Percentiles rank a stretch among this genome's conserved stretches.
These are phyloP conservation scores for Apiotrichum montevideense DNA, from an alignment of 1,284 basidiomycete species.

Conservation along the genomic window DNA sequence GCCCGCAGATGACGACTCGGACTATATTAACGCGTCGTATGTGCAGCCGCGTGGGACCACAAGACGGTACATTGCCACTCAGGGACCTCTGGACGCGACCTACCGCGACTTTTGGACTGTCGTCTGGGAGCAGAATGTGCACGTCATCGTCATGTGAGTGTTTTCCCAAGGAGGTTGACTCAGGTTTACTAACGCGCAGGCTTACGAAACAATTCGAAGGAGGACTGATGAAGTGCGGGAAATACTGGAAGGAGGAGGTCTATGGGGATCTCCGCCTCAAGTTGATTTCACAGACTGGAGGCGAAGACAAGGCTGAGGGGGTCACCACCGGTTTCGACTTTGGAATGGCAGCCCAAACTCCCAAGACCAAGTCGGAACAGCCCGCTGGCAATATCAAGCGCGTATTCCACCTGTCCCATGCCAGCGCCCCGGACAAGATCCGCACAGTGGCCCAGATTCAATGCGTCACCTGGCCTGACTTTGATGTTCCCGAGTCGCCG, in stretches of 20 bases:
- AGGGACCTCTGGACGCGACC: conserved; percentile 86
- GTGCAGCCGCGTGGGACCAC: conserved; percentile 76
- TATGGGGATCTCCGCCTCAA: conserved; percentile 67
- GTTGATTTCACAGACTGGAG: conserved; percentile 59
- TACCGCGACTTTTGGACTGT: conserved; percentile 88
- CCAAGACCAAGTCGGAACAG: not conserved
- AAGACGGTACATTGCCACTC: conserved; percentile 87
- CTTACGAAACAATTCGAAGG: conserved; percentile 88
- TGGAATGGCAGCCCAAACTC: conserved; percentile 20
- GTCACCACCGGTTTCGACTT: conserved; percentile 46
- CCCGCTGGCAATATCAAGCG: conserved; percentile 54
- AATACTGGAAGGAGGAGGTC: conserved; percentile 72
- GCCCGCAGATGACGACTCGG: conserved; percentile 56
- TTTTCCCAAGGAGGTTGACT: not conserved
- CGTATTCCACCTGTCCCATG: conserved; percentile 62
- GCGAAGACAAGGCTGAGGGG: conserved; percentile 31
- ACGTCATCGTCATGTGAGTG: conserved; percentile 62
- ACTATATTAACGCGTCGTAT: conserved; percentile 90
- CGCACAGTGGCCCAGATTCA: conserved; percentile 66
- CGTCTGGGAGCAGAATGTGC: conserved; percentile 53
- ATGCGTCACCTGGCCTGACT: conserved; percentile 87
- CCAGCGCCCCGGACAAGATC: conserved; percentile 55
- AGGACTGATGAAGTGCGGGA: conserved; percentile 79
- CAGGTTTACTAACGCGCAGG: conserved; percentile 69
- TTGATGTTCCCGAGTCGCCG: conserved; percentile 82